phyloP scores from a whole-genome alignment of 441 rosid species.

The Gossypium lobatum region DNA sequence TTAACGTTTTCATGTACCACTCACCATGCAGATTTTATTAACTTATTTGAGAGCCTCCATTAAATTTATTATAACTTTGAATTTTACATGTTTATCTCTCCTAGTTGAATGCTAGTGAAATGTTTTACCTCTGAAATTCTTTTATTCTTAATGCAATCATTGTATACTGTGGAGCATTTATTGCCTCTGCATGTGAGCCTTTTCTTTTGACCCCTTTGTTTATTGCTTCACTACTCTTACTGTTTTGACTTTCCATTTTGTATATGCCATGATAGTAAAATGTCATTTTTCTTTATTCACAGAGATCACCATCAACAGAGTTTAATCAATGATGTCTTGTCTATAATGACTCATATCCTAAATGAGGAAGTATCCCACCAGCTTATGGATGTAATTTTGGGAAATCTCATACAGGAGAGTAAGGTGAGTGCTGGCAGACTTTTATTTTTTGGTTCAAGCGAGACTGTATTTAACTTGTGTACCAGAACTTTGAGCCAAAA shows the following conservation, averaged over 20 bases:
- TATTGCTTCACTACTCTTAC: not conserved
- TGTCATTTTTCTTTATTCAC: constrained; percentile 20
- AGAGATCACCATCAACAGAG: constrained; percentile 61
- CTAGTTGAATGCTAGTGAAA: not conserved
- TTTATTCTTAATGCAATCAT: not conserved
- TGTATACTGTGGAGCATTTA: constrained; percentile 4
- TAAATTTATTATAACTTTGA: not conserved
- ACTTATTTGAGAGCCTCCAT: not conserved
- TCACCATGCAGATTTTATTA: not conserved
- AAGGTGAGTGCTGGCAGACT: constrained; percentile 37
- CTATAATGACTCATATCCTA: constrained; percentile 59
- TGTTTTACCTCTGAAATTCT: constrained; percentile 5
- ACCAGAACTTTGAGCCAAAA: not conserved
- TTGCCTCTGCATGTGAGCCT: not conserved
- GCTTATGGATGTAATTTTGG: constrained; percentile 55
- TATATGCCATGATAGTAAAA: constrained; percentile 12
- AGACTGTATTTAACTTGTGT: not conserved
- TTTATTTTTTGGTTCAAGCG: not conserved
- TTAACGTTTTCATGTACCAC: not conserved
- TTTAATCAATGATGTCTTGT: constrained; percentile 54
- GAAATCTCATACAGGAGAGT: constrained; percentile 63
- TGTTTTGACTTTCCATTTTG: constrained; percentile 15
- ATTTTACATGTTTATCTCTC: constrained; percentile 1
- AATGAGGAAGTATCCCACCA: constrained; percentile 65
- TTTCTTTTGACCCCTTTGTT: not conserved